Evolutionary conservation across 2,329 filamentous ascomycete genomes (phyloP), one percentile per base, ranked within the genome.

Genomic region (Fusarium verrucosum): DNA sequence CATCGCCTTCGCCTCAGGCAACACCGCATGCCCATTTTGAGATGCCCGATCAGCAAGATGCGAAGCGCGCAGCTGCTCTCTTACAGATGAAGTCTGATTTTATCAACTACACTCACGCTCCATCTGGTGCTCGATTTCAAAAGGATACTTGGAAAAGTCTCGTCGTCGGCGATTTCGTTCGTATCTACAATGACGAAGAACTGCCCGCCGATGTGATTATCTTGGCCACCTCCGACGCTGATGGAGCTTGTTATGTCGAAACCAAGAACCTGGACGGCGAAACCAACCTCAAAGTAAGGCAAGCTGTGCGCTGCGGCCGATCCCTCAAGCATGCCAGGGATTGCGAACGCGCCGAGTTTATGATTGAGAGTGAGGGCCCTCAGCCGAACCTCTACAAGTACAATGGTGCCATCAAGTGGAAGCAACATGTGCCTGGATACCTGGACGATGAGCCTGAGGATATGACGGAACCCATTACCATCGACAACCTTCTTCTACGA

Each of bases 181-280:
- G 96, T 68, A 86, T 99, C 46, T 98, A 97, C 80, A 97, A 96
- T 72, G 91, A 97, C 68, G 95, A 99, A 72, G 93, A 96, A 70
- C 87, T 99, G 22, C 96, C 95, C 2, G 94, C 95, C 43, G 95
- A 99, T 77, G 83, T 99, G 42, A 89, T 98, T 43, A 91, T 99
- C 38, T 80, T 99, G 22, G 92, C 95, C 4, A 98, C 95, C 1
- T 97, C 95, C 4, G 95, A 98, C 70, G 85, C 90, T 1, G 95
- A 99, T 70, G 95, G 95, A 46, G 92, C 92, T 33, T 99, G 95
- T 78, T 99, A 97, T 71, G 91, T 99, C 20, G 95, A 99, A 78
- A 99, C 95, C 4, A 99, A 98, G 82, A 98, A 97, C 75, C 76
- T 99, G 81, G 95, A 99, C 73, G 95, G 95, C 46, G 95, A 99